Evolutionary conservation across 2,329 filamentous ascomycete species (phyloP), one percentile per base, ranked within the genome.

Genomic region (Cordyceps farinosa): DNA sequence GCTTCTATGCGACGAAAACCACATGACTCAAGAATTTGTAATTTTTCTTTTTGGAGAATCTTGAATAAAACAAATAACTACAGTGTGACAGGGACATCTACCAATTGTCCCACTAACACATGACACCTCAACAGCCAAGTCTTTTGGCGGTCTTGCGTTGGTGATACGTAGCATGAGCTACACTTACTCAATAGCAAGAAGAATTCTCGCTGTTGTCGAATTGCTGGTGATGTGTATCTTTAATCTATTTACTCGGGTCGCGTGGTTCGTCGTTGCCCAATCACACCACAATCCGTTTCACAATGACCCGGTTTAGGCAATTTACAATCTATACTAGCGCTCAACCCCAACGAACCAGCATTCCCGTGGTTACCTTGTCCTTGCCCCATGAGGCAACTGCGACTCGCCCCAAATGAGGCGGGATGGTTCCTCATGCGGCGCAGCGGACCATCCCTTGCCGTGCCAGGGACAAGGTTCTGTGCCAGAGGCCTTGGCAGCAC

Each of bases 81-180:
- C 27, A 17, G 22, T 13, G 17, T 15, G 22, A 29, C 27, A 9
- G 27, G 40, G 15, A 22, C 3, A 22, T 30, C 17, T 8, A n/a
- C 36, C 6, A 22, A 22, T 27, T 15, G 45, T 22, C 22, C 17
- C 9, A 40, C 15, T 15, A 11, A 30, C 52, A 32, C 22, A 29
- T 44, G 52, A 17, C 52, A n/a, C 22, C 38, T 50, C 13, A 38
- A 58, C n/a, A 40, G 27, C 45, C 56, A 58, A n/a, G 13, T 40
- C 32, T 29, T 27, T 48, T 34, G 53, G 17, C 9, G 52, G 22
- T n/a, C n/a, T n/a, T 38, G 13, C 5, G 13, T 27, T 42, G 32
- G 56, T 53, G 48, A 45, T 32, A 61, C 58, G 58, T 61, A 61
- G 48, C 48, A 61, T 61, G 22, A 40, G 11, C 5, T 30, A 5